Evolutionary conservation across 1,284 basidiomycete genomes (phyloP), one percentile per base, ranked within the genome.

Genomic region (Cryptococcus maquisensis): DNA sequence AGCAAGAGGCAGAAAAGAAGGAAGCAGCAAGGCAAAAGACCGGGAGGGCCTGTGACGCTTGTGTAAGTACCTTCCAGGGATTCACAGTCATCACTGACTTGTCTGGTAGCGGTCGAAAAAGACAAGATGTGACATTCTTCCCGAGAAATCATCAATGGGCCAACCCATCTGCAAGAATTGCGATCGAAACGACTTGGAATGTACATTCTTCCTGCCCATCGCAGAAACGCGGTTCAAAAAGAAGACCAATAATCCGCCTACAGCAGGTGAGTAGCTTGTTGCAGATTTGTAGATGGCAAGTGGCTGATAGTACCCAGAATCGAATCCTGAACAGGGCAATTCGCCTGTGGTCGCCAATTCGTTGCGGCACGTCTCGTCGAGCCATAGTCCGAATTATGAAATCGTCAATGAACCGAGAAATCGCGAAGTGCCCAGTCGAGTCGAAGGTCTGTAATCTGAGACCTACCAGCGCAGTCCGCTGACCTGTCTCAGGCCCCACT

Each of bases 221-320:
- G 92, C 94, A 18, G 95, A 98, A 75, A 98, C 94, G 0, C 85
- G 94, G 13, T 98, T 97, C 82, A 97, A 97, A 80, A 95, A 95
- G 80, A 90, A 92, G 24, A 21, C 18, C 23, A 44, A 13, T 26
- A 44, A 13, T 26, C 39, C 12, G 78, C 86, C 87, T 83, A 43
- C 86, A 86, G 61, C 86, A 86, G 59, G 66, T 69, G 55, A 64
- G 59, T 54, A 16, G 28, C 4, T 7, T 43, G n/a, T 20, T 44
- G 42, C 28, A 32, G 24, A 18, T 26, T 38, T 24, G 26, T 46
- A 20, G 21, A 35, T 38, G 18, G 16, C 43, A 26, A 47, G n/a
- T 20, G 47, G 56, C 51, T 45, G 44, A 49, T 26, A 24, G 13
- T 16, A 47, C 42, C n/a, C 20, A 47, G 47, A 48, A 21, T 4